Conservation (phyloP, 768 basidiomycete species). For the Lenzites betulinus region DNA sequence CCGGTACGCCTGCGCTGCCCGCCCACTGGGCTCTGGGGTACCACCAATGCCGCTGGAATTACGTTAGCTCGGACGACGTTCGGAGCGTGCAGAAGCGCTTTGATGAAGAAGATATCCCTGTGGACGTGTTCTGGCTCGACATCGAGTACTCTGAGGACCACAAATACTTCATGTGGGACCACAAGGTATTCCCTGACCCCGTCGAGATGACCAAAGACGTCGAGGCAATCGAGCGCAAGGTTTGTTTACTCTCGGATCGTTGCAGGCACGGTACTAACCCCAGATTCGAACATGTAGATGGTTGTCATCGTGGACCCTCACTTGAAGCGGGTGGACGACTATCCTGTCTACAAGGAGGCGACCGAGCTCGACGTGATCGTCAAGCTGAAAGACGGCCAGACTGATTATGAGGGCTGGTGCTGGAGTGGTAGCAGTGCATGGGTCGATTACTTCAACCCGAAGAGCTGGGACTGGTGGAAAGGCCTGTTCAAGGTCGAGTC, state of each 20-base stretch:
- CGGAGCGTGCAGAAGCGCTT: constrained; percentile 83
- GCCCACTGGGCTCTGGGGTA: constrained; percentile 91
- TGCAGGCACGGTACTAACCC: constrained; percentile 7
- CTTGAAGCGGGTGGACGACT: constrained; percentile 77
- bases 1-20: constrained; percentile 86
- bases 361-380: constrained; percentile 80
- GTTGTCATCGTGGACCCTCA: constrained; percentile 98
- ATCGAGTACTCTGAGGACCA: constrained; percentile 94
- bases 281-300: constrained; percentile 57
- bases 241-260: constrained; percentile 31
- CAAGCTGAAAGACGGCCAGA: constrained; percentile 76
- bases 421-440: constrained; percentile 97
- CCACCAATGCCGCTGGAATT: constrained; percentile 99
- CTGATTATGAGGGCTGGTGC: constrained; percentile 97
- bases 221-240: constrained; percentile 83
- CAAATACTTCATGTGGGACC: constrained; percentile 97
- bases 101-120: constrained; percentile 92
- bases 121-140: constrained; percentile 97
- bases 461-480: constrained; percentile 89
- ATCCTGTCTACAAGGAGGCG: constrained; percentile 85
- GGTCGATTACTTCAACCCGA: constrained; percentile 97
- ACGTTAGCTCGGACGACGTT: constrained; percentile 87
- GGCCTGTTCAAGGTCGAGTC: constrained; percentile 70
- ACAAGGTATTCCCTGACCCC: constrained; percentile 90
- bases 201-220: constrained; percentile 92